Evolutionary conservation across 352 stramenopile species (phyloP).

Genomic region (Phytophthora multivora): DNA sequence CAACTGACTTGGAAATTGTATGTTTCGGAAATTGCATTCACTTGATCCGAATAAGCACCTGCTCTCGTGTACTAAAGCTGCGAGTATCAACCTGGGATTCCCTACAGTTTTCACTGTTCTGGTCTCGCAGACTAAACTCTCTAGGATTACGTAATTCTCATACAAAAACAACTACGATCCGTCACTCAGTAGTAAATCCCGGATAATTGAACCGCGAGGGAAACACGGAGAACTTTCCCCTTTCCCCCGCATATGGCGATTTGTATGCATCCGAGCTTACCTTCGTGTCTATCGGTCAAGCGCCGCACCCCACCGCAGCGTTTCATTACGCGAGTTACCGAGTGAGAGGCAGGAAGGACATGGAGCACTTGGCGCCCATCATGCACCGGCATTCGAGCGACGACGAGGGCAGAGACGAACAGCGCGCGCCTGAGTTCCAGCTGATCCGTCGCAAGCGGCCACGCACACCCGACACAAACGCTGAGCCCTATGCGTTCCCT

Average conservation of each 20-base stretch:
- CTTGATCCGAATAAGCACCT: background rate
- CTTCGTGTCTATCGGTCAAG: slow-evolving; percentile 12
- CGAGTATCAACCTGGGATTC: slow-evolving; percentile 22
- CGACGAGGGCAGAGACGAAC: slow-evolving; percentile 12
- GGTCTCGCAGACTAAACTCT: slow-evolving; percentile 31
- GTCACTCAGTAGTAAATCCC: slow-evolving; percentile 13
- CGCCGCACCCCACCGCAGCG: background rate
- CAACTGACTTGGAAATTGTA: slow-evolving; percentile 16
- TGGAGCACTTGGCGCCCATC: slow-evolving; percentile 25
- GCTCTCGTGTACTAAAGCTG: slow-evolving; percentile 37
- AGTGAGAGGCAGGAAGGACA: slow-evolving; percentile 5
- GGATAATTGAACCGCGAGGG: slow-evolving; percentile 19
- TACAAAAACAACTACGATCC: background rate
- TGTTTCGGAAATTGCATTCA: slow-evolving; percentile 1
- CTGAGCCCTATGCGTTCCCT: slow-evolving; percentile 2
- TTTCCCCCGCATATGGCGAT: slow-evolving; percentile 29
- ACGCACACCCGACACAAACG: slow-evolving; percentile 29
- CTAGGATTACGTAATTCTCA: slow-evolving; percentile 1
- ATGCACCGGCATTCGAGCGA: slow-evolving; percentile 10
- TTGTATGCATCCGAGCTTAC: slow-evolving; percentile 34
- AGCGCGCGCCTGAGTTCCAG: slow-evolving; percentile 27
- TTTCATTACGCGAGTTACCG: slow-evolving; percentile 43
- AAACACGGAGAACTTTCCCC: slow-evolving; percentile 38
- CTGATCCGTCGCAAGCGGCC: slow-evolving; percentile 55
- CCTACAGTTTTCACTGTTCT: background rate